These are phyloP conservation scores for Colletotrichum sp. DNA, from an alignment of 2,329 filamentous ascomycete genomes.

Conservation along the genomic window DNA sequence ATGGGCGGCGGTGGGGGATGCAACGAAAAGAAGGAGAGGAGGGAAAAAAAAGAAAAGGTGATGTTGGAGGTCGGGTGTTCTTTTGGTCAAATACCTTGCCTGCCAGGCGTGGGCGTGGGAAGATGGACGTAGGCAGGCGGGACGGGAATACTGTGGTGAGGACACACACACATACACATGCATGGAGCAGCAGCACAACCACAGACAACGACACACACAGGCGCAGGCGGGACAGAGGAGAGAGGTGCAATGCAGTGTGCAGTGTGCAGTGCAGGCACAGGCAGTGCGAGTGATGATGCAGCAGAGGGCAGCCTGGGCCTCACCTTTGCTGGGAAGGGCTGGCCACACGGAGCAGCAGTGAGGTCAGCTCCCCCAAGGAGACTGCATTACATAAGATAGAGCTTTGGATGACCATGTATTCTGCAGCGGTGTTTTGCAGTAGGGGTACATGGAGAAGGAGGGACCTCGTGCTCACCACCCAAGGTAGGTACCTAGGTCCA, in stretches of 20 bases:
- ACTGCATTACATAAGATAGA: not conserved
- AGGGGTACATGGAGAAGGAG: not conserved
- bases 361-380: not conserved
- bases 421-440: not conserved
- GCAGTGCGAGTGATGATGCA: slow-evolving; percentile 17
- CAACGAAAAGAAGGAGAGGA: not conserved
- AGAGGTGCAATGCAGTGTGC: not conserved
- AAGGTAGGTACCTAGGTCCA: not conserved
- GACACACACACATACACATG: not conserved
- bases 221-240: not conserved
- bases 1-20: not conserved
- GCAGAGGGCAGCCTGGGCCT: slow-evolving; percentile 15
- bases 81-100: not conserved
- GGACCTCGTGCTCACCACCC: not conserved
- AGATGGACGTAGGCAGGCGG: not conserved
- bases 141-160: not conserved
- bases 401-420: not conserved
- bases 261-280: not conserved
- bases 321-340: slow-evolving; percentile 8
- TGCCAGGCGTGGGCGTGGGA: not conserved
- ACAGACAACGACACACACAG: not conserved
- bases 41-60: not conserved
- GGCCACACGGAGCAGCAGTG: not conserved
- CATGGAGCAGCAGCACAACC: not conserved
- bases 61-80: not conserved